Percentiles rank a stretch among this genome's conserved stretches.
Conservation (phyloP, 495 filamentous ascomycete genomes). For the Penicillium paxilli region DNA sequence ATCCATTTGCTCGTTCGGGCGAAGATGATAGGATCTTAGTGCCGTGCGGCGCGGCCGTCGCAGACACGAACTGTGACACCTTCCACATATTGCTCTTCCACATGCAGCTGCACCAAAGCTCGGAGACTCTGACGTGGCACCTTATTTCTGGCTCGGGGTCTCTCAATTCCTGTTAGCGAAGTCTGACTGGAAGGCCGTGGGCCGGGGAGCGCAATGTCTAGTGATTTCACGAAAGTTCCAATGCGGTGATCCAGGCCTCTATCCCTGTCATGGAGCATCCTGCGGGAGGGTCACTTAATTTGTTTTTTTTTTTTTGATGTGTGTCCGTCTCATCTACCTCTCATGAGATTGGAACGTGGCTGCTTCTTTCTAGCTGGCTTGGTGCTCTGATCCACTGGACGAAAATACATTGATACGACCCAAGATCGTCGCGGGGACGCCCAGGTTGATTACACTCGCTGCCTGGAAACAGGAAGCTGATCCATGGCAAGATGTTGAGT, state of each 20-base stretch:
- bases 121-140: conserved; percentile 52
- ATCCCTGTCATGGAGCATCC: conserved; percentile 15
- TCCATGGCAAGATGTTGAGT: conserved; percentile 34
- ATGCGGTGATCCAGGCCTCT: conserved; percentile 7
- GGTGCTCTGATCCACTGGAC: conserved; percentile 9
- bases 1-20: conserved; percentile 26
- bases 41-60: conserved; percentile 34
- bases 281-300: conserved; percentile 9
- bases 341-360: conserved; percentile 11
- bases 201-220: conserved; percentile 25
- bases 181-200: conserved; percentile 29
- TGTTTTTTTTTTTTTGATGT: background rate
- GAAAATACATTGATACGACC: conserved; percentile 15
- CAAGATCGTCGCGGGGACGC: conserved; percentile 29
- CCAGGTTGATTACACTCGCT: conserved; percentile 19
- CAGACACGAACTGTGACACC: conserved; percentile 44
- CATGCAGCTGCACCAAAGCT: conserved; percentile 50
- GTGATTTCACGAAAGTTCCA: conserved; percentile 13
- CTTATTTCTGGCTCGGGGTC: conserved; percentile 36
- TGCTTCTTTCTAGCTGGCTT: conserved; percentile 8
- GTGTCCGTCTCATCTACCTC: conserved; percentile 3
- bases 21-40: conserved; percentile 41
- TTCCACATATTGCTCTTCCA: conserved; percentile 41
- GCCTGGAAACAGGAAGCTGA: conserved; percentile 20
- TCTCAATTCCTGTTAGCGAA: conserved; percentile 27